These are phyloP conservation scores for Hortaea werneckii DNA, from an alignment of 2,329 filamentous ascomycete genomes.

Conservation along the genomic window DNA sequence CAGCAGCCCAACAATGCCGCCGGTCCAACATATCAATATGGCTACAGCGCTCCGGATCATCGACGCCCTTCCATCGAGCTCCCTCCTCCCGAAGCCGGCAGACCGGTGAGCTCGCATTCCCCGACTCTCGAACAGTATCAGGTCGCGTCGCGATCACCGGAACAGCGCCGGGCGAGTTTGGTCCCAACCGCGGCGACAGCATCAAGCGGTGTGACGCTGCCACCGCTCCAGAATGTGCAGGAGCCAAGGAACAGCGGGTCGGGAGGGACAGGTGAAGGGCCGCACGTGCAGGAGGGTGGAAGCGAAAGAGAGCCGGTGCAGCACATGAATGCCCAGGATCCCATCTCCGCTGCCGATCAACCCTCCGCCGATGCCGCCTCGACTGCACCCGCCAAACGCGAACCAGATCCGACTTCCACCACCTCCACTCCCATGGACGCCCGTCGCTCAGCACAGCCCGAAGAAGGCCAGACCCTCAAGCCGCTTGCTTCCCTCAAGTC, in stretches of 20 bases:
- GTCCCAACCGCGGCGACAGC: slow-evolving; percentile 11
- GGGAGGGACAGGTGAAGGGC: background rate
- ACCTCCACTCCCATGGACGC: slow-evolving; percentile 23
- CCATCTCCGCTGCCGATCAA: background rate
- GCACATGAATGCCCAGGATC: background rate
- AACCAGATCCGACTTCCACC: slow-evolving; percentile 29
- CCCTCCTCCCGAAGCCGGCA: slow-evolving; percentile 19
- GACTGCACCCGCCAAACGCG: slow-evolving; percentile 27
- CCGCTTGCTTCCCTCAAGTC: slow-evolving; percentile 36
- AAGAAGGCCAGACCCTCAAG: slow-evolving; percentile 29
- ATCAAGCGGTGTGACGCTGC: slow-evolving; percentile 27
- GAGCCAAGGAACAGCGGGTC: background rate
- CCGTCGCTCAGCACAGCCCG: slow-evolving; percentile 14
- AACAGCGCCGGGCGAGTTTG: slow-evolving; percentile 30
- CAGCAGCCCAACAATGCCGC: slow-evolving; percentile 14
- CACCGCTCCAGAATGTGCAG: slow-evolving; percentile 26
- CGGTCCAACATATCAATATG: slow-evolving; percentile 14
- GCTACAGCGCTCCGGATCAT: slow-evolving; percentile 11
- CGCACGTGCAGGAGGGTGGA: background rate
- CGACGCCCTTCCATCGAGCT: slow-evolving; percentile 27
- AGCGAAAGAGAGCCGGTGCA: no score
- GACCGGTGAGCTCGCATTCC: slow-evolving; percentile 33
- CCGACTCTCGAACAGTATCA: slow-evolving; percentile 40
- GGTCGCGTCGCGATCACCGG: slow-evolving; percentile 35
- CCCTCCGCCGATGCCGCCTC: background rate